Evolutionary conservation across 495 filamentous ascomycete genomes (phyloP), one percentile per base, ranked within the genome.

Genomic region (Saxispiralis lemnorum): DNA sequence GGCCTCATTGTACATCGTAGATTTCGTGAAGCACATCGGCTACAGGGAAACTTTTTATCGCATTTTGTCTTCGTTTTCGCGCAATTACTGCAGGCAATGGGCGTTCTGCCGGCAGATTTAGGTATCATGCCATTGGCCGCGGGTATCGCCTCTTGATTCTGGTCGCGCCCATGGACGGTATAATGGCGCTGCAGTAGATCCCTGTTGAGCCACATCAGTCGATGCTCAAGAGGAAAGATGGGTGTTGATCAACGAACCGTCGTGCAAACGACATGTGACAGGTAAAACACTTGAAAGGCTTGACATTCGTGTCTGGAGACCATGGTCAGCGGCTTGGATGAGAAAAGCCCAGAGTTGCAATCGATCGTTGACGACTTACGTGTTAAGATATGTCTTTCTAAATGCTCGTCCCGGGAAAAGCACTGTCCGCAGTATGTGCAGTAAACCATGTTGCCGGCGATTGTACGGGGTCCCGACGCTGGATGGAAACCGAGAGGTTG

Each of bases 401-500:
- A 59, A 56, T 79, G 75, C 49, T 79, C 75, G 58, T 77, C 77
- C 49, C 75, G 63, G 32, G 72, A 75, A 51, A 79, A 79, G 39
- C 59, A 64, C 59, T 72, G 73, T 19, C 75, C 73, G 44, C 75
- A 79, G 47, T 75, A 75, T 6, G 71, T 65, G 47, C 75, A 79
- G 54, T 61, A 78, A 17, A 75, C 61, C 64, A 69, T 70, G 6
- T 47, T 56, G 48, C 20, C 21, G 12, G 12, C 24, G 9, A 28
- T 5, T 28, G 24, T 4, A 28, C 24, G 9, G 24, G 9, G 5
- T 35, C 16, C 34, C 34, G 16, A 35, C 12, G 34, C 16, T 17
- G 34, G 15, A 18, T 39, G 14, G 38, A 21, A 13, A 7, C 13
- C 19, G 18, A 18, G 38, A 21, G 5, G 9, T 28, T 4, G 24